phyloP scores from a whole-genome alignment of 2,329 filamentous ascomycete genomes.

The Aspergillus hiratsukae region DNA sequence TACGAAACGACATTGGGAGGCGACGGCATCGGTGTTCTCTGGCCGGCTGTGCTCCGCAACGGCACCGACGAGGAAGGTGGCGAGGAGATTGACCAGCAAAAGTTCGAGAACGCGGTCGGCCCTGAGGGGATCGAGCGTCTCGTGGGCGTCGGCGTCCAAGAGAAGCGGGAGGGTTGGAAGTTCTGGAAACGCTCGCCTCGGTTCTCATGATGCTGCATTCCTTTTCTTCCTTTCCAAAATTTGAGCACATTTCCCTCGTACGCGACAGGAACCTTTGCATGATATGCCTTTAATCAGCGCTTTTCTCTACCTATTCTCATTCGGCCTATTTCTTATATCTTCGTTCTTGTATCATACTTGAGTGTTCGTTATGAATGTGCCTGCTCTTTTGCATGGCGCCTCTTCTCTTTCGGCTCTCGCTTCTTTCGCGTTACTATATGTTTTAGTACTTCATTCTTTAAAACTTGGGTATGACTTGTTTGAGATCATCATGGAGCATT shows the following conservation, averaged over 20 bases:
- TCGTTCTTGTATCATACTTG: constrained; percentile 4
- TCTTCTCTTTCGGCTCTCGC: not conserved
- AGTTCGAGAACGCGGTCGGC: constrained; percentile 77
- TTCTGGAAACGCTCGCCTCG: constrained; percentile 61
- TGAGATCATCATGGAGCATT: not conserved
- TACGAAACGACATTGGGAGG: constrained; percentile 89
- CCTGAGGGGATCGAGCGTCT: constrained; percentile 81
- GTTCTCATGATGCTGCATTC: not conserved
- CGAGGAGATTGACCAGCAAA: constrained; percentile 88
- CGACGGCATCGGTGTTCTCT: constrained; percentile 89
- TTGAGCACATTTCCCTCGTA: not conserved
- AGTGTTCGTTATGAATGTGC: not conserved
- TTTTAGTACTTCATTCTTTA: constrained; percentile 7
- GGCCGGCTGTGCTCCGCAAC: constrained; percentile 86
- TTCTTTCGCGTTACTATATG: not conserved
- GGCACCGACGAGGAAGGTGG: constrained; percentile 76
- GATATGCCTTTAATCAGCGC: constrained; percentile 9
- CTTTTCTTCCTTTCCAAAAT: not conserved
- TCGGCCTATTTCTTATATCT: not conserved
- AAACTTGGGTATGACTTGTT: not conserved
- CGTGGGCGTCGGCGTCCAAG: constrained; percentile 70
- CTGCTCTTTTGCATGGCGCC: not conserved
- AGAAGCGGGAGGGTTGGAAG: constrained; percentile 76
- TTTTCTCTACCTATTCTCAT: not conserved
- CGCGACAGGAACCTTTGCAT: not conserved